Conservation (phyloP, 257 asterid genomes). For the Ilex aquifolium region DNA sequence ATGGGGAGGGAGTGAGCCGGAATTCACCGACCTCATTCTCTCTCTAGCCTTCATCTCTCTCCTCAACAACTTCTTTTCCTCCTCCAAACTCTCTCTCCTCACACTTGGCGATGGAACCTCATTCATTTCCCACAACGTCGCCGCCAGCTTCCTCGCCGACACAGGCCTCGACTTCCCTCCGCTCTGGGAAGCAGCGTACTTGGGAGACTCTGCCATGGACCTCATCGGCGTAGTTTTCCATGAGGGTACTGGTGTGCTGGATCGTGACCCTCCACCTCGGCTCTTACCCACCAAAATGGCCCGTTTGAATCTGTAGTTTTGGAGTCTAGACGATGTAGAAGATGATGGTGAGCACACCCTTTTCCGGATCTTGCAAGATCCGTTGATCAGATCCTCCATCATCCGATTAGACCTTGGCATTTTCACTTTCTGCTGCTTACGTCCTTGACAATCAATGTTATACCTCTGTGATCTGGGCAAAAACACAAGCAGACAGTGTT, state of each 20-base stretch:
- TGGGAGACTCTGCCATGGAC: slow-evolving; percentile 54
- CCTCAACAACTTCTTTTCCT: slow-evolving; percentile 28
- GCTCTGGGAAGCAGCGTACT: slow-evolving; percentile 27
- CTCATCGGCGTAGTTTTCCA: slow-evolving; percentile 67
- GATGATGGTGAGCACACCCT: slow-evolving; percentile 89
- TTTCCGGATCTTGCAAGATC: slow-evolving; percentile 77
- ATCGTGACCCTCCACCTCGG: slow-evolving; percentile 70
- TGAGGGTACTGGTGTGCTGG: slow-evolving; percentile 82
- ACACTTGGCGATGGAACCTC: slow-evolving; percentile 61
- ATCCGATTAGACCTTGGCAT: slow-evolving; percentile 45
- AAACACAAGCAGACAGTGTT: not conserved
- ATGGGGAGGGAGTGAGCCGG: slow-evolving; percentile 56
- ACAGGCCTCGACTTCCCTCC: slow-evolving; percentile 59
- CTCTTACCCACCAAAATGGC: slow-evolving; percentile 80
- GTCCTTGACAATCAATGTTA: too few relatives aligned
- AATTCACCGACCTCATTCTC: slow-evolving; percentile 28
- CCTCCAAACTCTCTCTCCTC: slow-evolving; percentile 37
- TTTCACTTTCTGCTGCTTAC: not conserved
- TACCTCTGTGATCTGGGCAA: not conserved
- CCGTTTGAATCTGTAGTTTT: slow-evolving; percentile 58
- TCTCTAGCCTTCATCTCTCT: slow-evolving; percentile 23
- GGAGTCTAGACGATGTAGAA: slow-evolving; percentile 68
- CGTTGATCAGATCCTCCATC: slow-evolving; percentile 37
- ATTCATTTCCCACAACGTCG: slow-evolving; percentile 91
- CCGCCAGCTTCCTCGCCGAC: slow-evolving; percentile 86